Base-by-base conservation (phyloP, 2,329 filamentous ascomycete genomes). In the Exophiala bonariae region DNA sequence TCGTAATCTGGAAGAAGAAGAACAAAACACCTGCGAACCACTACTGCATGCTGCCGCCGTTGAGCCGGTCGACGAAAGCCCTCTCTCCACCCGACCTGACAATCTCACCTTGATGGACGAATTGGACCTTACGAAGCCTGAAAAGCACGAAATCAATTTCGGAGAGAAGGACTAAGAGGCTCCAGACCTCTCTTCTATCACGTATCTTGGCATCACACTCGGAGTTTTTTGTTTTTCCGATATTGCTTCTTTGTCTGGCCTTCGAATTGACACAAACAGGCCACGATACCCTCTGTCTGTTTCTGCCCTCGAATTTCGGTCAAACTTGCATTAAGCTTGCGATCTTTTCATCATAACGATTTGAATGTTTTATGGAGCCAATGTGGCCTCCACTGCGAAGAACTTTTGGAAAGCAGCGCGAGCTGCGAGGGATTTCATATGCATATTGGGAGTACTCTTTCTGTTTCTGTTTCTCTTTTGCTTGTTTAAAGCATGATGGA, bases 1-100 rank as follows among this genome's bases (percentile, higher is more conserved):
- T 40, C 67, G 73, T 44, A 70, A 63, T 52, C 61, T 61, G 31
- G 62, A 60, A 11, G 71, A 73, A 36, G 74, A 76, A 44, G 62
- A 67, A 40, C 42, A 60, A 14, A 55, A 63, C 16, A 49, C 57
- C 35, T 63, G 54, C 45, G 61, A 67, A 42, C 56, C 60, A 26
- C 50, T 62, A 48, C 46, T 63, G 26, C 59, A 60, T 44, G 56
- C 57, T 14, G 57, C 60, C 19, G 52, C 49, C 4, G 44, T 55
- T 17, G 57, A 59, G 19, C 33, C 49, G 23, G 26, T 41, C 18
- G 54, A 58, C 14, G 46, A 54, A 2, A 17, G 28, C 19, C n/a
- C 17, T 19, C 9, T 39, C 13, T 13, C 19, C 9, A 26, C 23
- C 6, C 49, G 33, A 37, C 14, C 39, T 61, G 52, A 46, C 34